These are phyloP conservation scores for Pseudogymnoascus sp. DNA, from an alignment of 2,329 filamentous ascomycete species.

Conservation along the genomic window DNA sequence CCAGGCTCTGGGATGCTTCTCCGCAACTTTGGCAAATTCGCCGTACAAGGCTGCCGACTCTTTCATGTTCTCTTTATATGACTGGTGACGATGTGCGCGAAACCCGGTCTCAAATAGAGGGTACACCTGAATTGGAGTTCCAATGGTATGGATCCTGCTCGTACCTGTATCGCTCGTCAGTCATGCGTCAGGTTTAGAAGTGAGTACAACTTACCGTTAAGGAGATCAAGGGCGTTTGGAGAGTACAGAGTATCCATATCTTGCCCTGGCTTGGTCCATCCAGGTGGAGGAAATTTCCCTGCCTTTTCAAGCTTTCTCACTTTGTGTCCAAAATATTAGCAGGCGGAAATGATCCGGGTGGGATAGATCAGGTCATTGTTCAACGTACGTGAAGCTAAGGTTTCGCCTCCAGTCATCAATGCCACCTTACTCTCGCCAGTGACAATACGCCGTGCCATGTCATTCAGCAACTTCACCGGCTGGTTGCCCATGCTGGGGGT, in stretches of 20 bases:
- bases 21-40: conserved; percentile 51
- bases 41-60: conserved; percentile 56
- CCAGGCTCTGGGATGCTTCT: conserved; percentile 49
- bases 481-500: conserved; percentile 58
- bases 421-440: conserved; percentile 47
- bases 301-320: conserved; percentile 47
- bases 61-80: conserved; percentile 45
- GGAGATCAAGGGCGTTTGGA: conserved; percentile 40
- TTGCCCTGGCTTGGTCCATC: conserved; percentile 46
- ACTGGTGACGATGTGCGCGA: conserved; percentile 48
- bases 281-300: conserved; percentile 43
- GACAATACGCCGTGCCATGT: conserved; percentile 51
- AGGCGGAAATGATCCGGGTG: neutral
- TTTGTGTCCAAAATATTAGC: conserved; percentile 26
- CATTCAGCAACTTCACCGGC: conserved; percentile 54
- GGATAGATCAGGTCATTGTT: neutral
- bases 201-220: conserved; percentile 29
- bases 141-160: conserved; percentile 50
- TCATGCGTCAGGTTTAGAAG: neutral
- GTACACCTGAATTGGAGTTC: conserved; percentile 60
- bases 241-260: conserved; percentile 41
- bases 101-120: conserved; percentile 61
- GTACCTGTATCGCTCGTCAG: conserved; percentile 35
- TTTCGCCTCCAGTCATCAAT: conserved; percentile 57
- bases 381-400: conserved; percentile 49